Base-by-base conservation (phyloP, 169 alveolate species). In the Babesia bigemina region DNA sequence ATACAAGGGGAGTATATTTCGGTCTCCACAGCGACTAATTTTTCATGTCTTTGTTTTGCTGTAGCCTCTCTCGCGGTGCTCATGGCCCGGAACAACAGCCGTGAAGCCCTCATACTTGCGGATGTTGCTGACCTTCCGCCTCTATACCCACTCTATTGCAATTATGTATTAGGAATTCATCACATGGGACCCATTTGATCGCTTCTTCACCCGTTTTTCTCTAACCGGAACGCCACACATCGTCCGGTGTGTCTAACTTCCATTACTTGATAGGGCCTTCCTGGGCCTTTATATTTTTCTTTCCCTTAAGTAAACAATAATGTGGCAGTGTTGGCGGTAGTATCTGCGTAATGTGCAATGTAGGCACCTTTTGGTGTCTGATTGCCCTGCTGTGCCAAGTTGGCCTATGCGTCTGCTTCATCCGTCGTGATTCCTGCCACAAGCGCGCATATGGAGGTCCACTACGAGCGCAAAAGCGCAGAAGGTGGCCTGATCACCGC, bases 1-100 rank as follows among this genome's bases (percentile, higher is more conserved):
- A 70, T 79, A 33, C 48, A 12, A 7, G 87, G 82, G 0, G 87
- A 71, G 71, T 79, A 79, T 53, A 79, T 69, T 67, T 60, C 70
- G 11, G 87, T 79, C 50, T 79, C 87, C 16, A 71, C 87, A 17
- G 76, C 52, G 9, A 79, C 59, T 42, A 79, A 21, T 48, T 49
- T 59, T 24, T 62, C 28, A 33, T 79, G 75, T 59, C 75, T 60
- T 12, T 48, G 67, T 28, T 70, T 79, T 33, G 63, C 52, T 17
- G 69, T 29, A 11, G 70, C n/a, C 19, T 59, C 55, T 14, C 42
- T 42, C 22, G 22, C 48, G 12, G 75, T 60, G 36, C 45, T 19
- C 59, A 79, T 33, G 45, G 74, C 56, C 57, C 82, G 71, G 26
- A 22, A 19, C 28, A 50, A 28, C 48, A 11, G 48, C 21, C 53